Evolutionary conservation across 192 early-diverging fungal genomes (phyloP).

Genomic region (Podila epigama): DNA sequence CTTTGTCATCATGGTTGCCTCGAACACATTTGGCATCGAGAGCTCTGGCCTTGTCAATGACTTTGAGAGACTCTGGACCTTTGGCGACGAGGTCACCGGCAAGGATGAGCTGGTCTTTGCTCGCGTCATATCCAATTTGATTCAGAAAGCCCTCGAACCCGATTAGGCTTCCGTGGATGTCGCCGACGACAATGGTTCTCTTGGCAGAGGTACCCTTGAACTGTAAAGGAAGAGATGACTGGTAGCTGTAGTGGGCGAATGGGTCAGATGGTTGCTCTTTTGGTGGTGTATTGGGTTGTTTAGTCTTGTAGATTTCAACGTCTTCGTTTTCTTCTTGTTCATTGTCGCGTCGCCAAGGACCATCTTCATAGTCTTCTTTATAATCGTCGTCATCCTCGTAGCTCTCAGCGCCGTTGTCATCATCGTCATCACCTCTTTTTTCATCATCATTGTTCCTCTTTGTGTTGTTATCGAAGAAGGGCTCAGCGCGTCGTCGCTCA

Average conservation of each 20-base stretch:
- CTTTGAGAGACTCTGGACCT: constrained; percentile 66
- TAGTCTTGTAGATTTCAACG: constrained; percentile 4
- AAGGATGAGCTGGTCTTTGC: constrained; percentile 65
- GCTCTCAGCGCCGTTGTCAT: neutral
- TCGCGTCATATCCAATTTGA: constrained; percentile 38
- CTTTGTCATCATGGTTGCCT: constrained; percentile 82
- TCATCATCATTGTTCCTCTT: too few species aligned
- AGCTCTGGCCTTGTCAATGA: constrained; percentile 58
- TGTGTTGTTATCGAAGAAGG: neutral
- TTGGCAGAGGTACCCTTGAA: neutral
- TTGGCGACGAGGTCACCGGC: constrained; percentile 74
- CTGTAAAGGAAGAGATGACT: neutral
- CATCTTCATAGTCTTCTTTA: neutral
- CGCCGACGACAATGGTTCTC: constrained; percentile 66
- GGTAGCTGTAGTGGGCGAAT: constrained; percentile 21
- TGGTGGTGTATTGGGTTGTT: constrained; percentile 22
- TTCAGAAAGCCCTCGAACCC: constrained; percentile 64
- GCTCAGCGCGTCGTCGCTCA: neutral
- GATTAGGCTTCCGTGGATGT: constrained; percentile 68
- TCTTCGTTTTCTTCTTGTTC: neutral
- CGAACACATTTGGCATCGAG: constrained; percentile 63
- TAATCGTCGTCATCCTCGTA: neutral
- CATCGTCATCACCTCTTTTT: neutral
- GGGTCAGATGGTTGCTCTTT: constrained; percentile 19
- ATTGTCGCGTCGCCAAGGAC: neutral